Conservation (phyloP, 345 rosid genomes). For the Salix viminalis region DNA sequence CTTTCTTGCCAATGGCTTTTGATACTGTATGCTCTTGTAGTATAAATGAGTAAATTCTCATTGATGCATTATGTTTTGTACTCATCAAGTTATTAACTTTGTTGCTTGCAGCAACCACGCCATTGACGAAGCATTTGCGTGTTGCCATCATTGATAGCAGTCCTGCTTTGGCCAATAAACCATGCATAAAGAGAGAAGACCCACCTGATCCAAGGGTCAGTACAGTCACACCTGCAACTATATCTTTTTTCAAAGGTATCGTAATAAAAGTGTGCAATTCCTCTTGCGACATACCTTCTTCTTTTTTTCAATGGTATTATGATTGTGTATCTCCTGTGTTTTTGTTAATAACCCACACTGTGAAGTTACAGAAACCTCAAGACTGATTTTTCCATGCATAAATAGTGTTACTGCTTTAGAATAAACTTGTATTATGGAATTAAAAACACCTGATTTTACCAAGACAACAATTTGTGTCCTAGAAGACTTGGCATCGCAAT, state of each 20-base stretch:
- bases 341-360: too few relatives aligned
- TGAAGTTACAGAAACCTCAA: too few relatives aligned
- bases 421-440: too few relatives aligned
- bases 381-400: too few relatives aligned
- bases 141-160: slow-evolving; percentile 83
- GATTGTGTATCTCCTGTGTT: too few relatives aligned
- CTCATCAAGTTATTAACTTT: background rate
- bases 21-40: background rate
- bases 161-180: slow-evolving; percentile 57
- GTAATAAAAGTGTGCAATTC: too few relatives aligned
- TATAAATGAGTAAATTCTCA: background rate
- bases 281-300: too few relatives aligned
- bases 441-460: too few relatives aligned
- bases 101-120: slow-evolving; percentile 59
- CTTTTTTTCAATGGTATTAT: too few relatives aligned
- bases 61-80: background rate
- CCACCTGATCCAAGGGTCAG: slow-evolving; percentile 94
- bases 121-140: slow-evolving; percentile 73
- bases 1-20: background rate
- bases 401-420: too few relatives aligned
- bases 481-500: too few relatives aligned
- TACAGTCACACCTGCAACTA: slow-evolving; percentile 81
- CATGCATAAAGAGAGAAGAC: slow-evolving; percentile 49
- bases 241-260: slow-evolving; percentile 79
- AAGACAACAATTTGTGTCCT: too few relatives aligned